Evolutionary conservation across 108 stramenopile genomes (phyloP), one percentile per base, ranked within the genome.

Genomic region (Cyclotella atomus): DNA sequence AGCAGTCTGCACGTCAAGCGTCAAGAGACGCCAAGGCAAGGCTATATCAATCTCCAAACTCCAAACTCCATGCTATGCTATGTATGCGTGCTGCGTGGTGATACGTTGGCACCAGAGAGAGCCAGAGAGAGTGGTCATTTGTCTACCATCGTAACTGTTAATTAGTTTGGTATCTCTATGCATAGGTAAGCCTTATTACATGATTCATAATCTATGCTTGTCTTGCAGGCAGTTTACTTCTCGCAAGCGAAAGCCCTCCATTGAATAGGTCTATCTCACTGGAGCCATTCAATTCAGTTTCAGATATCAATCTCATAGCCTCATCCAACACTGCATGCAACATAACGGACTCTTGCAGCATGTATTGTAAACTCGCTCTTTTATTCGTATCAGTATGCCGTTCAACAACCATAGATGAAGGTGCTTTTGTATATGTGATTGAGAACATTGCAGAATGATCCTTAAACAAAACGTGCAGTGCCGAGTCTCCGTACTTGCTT

Each of bases 341-440:
- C 64, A 89, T 46, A n/a, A 93, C 77, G 32, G 84, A 86, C 76
- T 93, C 92, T 60, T 93, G 89, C n/a, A 93, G 76, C 70, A 73
- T 46, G 43, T 90, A 90, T 61, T 85, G 79, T 50, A 93, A 70
- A 47, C 76, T 77, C 6, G 85, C 74, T 30, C 88, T 86, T 17
- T 59, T 61, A 20, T 45, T 63, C 38, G 87, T 87, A 45, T 86
- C 76, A 17, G 68, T 77, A 32, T 77, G 76, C 23, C 76, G 76
- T 69, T 77, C 76, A 0, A 70, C 76, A 19, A 69, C 68, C 3
- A 77, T 49, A 34, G 55, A 29, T 17, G 61, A 32, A 7, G 60
- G 25, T 20, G 49, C 49, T 20, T 38, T 44, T n/a, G 47, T 38
- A 43, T 70, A 77, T n/a, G 69, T 49, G n/a, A 77, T 27, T 20